Conservation (phyloP, 2,329 filamentous ascomycete species). For the Botrytis pseudocinerea region DNA sequence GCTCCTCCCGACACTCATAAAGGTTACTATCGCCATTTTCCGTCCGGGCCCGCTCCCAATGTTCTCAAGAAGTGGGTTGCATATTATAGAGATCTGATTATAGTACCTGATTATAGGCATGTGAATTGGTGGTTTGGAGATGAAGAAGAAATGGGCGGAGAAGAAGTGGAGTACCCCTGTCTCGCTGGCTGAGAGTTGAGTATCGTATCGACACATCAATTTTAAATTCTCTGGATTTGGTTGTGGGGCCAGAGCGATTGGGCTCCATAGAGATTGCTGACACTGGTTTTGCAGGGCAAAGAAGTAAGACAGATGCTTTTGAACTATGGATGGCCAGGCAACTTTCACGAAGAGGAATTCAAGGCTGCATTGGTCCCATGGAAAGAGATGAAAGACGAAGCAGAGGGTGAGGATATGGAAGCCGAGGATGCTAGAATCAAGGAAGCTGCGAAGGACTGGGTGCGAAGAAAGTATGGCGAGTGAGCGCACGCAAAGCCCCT, state of each 20-base stretch:
- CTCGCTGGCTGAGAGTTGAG: slow-evolving; percentile 1
- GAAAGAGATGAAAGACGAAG: slow-evolving; percentile 21
- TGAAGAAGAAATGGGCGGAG: slow-evolving; percentile 12
- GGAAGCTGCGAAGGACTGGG: slow-evolving; percentile 21
- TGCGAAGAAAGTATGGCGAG: slow-evolving; percentile 23
- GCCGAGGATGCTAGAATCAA: slow-evolving; percentile 14
- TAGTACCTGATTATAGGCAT: slow-evolving; percentile 22
- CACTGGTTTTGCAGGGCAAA: slow-evolving; percentile 13
- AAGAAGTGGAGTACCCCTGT: slow-evolving; percentile 9
- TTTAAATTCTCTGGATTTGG: neutral
- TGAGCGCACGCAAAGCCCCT: neutral
- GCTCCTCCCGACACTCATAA: slow-evolving; percentile 17
- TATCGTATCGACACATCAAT: slow-evolving; percentile 1
- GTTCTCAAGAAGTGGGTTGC: slow-evolving; percentile 24
- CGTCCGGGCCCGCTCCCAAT: slow-evolving; percentile 22
- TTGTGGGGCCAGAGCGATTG: slow-evolving; percentile 9
- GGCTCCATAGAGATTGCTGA: slow-evolving; percentile 3
- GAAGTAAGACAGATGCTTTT: slow-evolving; percentile 20
- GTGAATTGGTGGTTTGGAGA: slow-evolving; percentile 22
- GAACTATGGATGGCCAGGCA: slow-evolving; percentile 22
- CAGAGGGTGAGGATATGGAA: slow-evolving; percentile 21
- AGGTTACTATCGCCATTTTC: slow-evolving; percentile 23
- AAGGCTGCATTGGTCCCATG: slow-evolving; percentile 19
- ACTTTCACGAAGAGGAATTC: slow-evolving; percentile 23
- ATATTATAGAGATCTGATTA: slow-evolving; percentile 22